These are phyloP conservation scores for Nephelium lappaceum DNA, from an alignment of 345 rosid genomes.

Conservation along the genomic window DNA sequence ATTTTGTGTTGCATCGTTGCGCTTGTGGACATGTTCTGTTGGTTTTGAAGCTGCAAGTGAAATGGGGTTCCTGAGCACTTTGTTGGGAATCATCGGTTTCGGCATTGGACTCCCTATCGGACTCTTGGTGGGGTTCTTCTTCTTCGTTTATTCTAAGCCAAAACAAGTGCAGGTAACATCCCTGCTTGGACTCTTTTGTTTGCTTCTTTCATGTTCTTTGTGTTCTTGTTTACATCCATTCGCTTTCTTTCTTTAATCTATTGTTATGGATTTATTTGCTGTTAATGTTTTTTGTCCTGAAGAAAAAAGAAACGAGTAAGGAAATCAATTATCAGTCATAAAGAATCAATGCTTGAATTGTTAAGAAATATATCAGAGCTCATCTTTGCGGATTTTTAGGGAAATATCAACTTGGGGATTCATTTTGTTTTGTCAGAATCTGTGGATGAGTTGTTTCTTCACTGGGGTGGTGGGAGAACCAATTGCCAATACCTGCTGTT, in stretches of 20 bases:
- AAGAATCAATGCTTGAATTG: background rate
- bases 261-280: background rate
- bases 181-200: no score
- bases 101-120: slow-evolving; percentile 73
- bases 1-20: background rate
- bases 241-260: background rate
- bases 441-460: background rate
- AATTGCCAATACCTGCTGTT: slow-evolving; percentile 5
- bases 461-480: background rate
- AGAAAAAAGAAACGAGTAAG: background rate
- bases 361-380: background rate
- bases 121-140: slow-evolving; percentile 63
- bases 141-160: slow-evolving; percentile 69
- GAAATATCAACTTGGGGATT: background rate
- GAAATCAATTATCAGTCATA: background rate
- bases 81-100: slow-evolving; percentile 69
- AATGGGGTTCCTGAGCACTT: slow-evolving; percentile 57
- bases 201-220: no score
- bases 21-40: background rate
- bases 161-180: slow-evolving; percentile 51
- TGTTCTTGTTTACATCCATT: background rate
- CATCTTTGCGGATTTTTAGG: background rate
- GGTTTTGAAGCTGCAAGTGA: background rate
- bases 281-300: background rate
- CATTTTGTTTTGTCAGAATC: background rate